Conservation (phyloP, 768 basidiomycete species). For the Chlorophyllum brunneum region DNA sequence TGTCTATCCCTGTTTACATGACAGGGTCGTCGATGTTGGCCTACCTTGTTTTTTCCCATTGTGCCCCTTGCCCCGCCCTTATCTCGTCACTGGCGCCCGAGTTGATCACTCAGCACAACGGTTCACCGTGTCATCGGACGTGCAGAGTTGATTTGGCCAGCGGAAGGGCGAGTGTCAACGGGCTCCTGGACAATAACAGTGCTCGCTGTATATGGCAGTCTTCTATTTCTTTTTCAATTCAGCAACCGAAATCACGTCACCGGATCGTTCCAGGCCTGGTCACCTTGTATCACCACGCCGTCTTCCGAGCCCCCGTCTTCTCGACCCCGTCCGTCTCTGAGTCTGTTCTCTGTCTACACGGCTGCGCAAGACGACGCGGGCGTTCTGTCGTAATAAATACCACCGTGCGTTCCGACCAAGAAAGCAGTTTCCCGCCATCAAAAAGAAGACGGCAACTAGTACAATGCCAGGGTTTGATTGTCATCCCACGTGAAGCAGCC, state of each 20-base stretch:
- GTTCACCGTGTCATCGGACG: neutral
- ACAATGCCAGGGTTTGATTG: constrained; percentile 10
- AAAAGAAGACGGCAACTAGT: constrained; percentile 13
- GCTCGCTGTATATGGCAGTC: constrained; percentile 10
- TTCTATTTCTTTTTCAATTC: constrained; percentile 26
- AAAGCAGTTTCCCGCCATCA: constrained; percentile 5
- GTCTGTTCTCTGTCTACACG: neutral
- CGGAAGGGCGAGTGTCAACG: neutral
- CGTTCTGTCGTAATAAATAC: neutral
- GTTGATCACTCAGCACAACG: neutral
- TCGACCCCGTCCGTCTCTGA: neutral
- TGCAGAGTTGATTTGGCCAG: neutral
- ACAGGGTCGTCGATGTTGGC: constrained; percentile 27
- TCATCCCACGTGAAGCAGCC: constrained; percentile 6
- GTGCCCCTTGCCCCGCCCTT: neutral
- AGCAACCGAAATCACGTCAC: constrained; percentile 35
- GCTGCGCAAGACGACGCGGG: neutral
- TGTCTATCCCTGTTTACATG: constrained; percentile 29
- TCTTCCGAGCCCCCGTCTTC: neutral
- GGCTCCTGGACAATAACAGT: neutral
- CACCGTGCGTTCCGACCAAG: no score
- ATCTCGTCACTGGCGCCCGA: neutral
- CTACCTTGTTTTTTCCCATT: neutral
- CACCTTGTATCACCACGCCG: neutral
- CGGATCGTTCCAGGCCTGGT: constrained; percentile 13